phyloP scores from a whole-genome alignment of 257 asterid genomes.

The Vinca minor region DNA sequence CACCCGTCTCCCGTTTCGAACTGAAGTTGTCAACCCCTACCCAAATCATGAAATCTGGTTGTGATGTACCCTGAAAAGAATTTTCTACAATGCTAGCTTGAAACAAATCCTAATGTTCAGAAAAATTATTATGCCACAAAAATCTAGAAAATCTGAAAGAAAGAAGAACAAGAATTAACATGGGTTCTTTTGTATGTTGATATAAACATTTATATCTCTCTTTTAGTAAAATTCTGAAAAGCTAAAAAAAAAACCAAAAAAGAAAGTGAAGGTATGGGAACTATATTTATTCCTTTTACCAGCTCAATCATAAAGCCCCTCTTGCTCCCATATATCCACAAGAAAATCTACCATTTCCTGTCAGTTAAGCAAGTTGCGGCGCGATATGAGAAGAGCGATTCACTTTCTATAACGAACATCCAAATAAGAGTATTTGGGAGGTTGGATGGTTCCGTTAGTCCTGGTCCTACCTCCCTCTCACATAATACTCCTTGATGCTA shows the following conservation, averaged over 20 bases:
- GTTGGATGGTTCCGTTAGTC: too few relatives aligned
- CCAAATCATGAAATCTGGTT: too few relatives aligned
- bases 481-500: too few relatives aligned
- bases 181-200: not conserved
- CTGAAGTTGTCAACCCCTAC: too few relatives aligned
- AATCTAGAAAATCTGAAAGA: not conserved
- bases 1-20: too few relatives aligned
- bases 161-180: not conserved
- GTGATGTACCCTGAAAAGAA: not conserved
- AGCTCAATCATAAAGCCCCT: constrained; percentile 38
- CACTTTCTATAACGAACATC: not conserved
- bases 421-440: not conserved
- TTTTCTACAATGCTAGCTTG: not conserved
- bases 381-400: not conserved
- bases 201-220: constrained; percentile 13
- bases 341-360: constrained; percentile 49
- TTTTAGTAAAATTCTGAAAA: not conserved
- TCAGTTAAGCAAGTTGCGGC: not conserved
- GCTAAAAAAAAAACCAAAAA: too few relatives aligned
- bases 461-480: too few relatives aligned
- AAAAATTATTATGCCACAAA: not conserved
- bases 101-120: not conserved
- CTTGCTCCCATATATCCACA: constrained; percentile 41
- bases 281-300: constrained; percentile 11
- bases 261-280: not conserved